Evolutionary conservation across 1,284 basidiomycete species (phyloP).

Genomic region (Prillingera fragicola): DNA sequence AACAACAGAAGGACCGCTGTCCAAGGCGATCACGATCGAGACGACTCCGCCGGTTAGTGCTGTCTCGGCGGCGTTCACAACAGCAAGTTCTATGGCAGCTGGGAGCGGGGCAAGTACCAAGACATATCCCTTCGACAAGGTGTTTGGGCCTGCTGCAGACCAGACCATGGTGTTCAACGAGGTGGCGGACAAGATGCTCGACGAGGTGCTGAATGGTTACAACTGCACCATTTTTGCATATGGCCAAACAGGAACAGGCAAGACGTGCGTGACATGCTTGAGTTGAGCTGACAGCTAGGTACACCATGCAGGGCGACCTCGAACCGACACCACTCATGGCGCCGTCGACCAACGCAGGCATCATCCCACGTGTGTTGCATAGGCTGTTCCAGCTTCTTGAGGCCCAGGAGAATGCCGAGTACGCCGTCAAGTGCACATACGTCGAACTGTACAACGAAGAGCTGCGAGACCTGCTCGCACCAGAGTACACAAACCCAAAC

Average conservation of each 20-base stretch:
- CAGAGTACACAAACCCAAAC: slow-evolving; percentile 60
- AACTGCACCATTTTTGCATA: slow-evolving; percentile 99
- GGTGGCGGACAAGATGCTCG: slow-evolving; percentile 85
- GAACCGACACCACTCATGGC: slow-evolving; percentile 69
- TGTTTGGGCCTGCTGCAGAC: slow-evolving; percentile 95
- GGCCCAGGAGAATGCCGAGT: slow-evolving; percentile 63
- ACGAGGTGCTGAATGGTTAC: slow-evolving; percentile 89
- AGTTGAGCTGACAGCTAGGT: slow-evolving; percentile 52
- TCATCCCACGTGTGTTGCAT: slow-evolving; percentile 95
- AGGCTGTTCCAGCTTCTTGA: slow-evolving; percentile 87
- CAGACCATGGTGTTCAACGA: slow-evolving; percentile 92
- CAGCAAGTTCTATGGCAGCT: no score
- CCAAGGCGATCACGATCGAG: slow-evolving; percentile 71
- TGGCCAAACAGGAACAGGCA: slow-evolving; percentile 97
- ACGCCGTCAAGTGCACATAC: slow-evolving; percentile 88
- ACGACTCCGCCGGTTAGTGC: slow-evolving; percentile 48
- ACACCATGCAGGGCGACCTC: slow-evolving; percentile 93
- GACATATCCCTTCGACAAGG: slow-evolving; percentile 85
- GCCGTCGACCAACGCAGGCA: slow-evolving; percentile 83
- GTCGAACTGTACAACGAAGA: slow-evolving; percentile 99
- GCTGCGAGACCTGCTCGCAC: slow-evolving; percentile 82
- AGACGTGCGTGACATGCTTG: slow-evolving; percentile 65
- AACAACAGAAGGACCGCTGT: slow-evolving; percentile 63
- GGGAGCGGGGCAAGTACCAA: no score
- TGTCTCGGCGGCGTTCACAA: slow-evolving; percentile 17